These are phyloP conservation scores for Aspergillus brunneoviolaceus DNA, from an alignment of 2,329 filamentous ascomycete species.

Conservation along the genomic window DNA sequence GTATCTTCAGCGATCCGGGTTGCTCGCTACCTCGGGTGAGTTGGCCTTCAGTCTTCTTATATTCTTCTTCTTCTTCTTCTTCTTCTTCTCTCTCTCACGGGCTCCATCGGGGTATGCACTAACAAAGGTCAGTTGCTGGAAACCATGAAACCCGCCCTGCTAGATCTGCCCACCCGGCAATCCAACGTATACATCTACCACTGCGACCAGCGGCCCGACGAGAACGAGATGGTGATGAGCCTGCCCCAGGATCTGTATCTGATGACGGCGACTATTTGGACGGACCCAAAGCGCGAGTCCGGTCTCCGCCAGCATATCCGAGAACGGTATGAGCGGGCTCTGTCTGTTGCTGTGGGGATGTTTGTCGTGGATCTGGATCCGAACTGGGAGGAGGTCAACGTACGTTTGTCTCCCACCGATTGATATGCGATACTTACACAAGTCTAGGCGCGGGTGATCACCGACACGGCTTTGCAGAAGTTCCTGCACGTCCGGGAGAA, in stretches of 20 bases:
- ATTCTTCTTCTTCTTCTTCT: too few species aligned
- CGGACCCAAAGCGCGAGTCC: background rate
- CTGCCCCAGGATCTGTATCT: background rate
- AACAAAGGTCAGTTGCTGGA: background rate
- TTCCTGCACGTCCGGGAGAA: background rate
- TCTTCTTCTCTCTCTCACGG: too few species aligned
- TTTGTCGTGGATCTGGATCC: background rate
- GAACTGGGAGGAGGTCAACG: background rate
- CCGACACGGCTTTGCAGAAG: background rate
- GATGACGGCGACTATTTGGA: background rate
- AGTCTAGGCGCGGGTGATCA: background rate
- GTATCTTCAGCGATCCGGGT: background rate
- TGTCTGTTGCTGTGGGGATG: background rate
- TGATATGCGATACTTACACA: too few species aligned
- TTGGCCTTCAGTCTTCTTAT: background rate
- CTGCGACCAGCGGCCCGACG: background rate
- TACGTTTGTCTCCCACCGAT: background rate
- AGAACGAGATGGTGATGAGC: background rate
- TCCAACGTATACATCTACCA: background rate
- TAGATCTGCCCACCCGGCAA: background rate
- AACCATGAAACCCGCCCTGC: background rate
- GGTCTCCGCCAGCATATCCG: background rate
- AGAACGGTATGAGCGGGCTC: background rate
- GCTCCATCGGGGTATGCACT: background rate
- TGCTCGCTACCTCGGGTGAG: background rate